Evolutionary conservation across 2,329 filamentous ascomycete species (phyloP), one percentile per base, ranked within the genome.

Genomic region (Zalaria sp.): DNA sequence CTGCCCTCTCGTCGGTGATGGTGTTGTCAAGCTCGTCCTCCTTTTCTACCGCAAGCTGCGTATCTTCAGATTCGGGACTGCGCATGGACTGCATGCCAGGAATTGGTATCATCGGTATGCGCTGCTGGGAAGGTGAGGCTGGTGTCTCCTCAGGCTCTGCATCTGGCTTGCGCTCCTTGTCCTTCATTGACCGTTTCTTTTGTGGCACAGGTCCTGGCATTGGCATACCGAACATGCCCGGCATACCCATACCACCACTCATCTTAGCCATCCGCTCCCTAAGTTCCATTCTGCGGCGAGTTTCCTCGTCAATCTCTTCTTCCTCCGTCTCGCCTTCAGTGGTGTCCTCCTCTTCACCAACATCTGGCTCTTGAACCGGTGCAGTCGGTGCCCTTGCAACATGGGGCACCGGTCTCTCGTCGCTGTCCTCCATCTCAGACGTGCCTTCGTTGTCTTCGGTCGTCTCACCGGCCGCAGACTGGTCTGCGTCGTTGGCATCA

Each of bases 221-320:
- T 10, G 79, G 73, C 58, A 86, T 75, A 45, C 77, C 85, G 59
- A 93, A 93, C 79, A 96, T 91, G 53, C 86, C 85, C 57, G 86
- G 79, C 81, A 96, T 93, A 37, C 86, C 86, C 85, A 94, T 94
- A 25, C 89, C 89, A 42, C 89, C 89, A 51, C 89, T 93, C 82
- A 98, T 91, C 65, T 94, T 95, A 37, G 91, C 91, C 86, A 98
- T 98, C 52, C 91, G 79, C 47, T 91, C 87, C 46, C 91, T 78
- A 28, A 98, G 70, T 58, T 95, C 89, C 63, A 94, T 79, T 57
- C 81, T 83, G 40, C 88, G 81, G 50, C 77, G 79, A 25, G 85
- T 72, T 59, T 98, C 91, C 18, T 83, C 81, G n/a, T 80, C 81
- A 9, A 77, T 77, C 3, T 75, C 76, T 25, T 48, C 51, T 7